phyloP scores from a whole-genome alignment of 768 basidiomycete genomes.

The Russula ochroleuca region DNA sequence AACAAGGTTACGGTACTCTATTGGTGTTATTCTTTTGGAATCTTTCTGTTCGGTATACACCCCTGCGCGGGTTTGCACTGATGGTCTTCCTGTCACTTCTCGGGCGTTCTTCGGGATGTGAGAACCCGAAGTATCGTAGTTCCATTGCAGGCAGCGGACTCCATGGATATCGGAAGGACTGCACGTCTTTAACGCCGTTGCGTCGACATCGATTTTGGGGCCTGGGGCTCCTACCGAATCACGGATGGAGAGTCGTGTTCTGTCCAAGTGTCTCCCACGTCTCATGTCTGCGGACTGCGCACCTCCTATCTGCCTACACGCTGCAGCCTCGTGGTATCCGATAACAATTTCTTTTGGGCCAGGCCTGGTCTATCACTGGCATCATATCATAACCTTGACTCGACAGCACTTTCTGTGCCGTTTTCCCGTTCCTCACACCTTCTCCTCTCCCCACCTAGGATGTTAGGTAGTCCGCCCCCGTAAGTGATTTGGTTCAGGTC shows the following conservation, averaged over 20 bases:
- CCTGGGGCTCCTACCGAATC: background rate
- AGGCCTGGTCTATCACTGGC: background rate
- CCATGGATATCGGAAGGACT: background rate
- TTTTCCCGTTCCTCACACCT: background rate
- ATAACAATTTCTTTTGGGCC: background rate
- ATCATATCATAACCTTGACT: background rate
- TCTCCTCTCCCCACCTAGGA: background rate
- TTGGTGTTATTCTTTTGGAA: background rate
- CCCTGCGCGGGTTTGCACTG: constrained; percentile 39
- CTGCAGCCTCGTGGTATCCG: background rate
- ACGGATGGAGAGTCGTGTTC: background rate
- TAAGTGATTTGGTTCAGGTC: constrained; percentile 5
- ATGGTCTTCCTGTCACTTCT: constrained; percentile 70
- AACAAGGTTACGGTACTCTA: background rate
- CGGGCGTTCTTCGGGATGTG: constrained; percentile 83
- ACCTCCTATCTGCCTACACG: constrained; percentile 9
- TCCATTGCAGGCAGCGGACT: background rate
- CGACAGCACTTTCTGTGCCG: background rate
- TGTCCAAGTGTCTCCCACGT: constrained; percentile 2
- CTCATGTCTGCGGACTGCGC: background rate
- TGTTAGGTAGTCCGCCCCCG: constrained; percentile 20
- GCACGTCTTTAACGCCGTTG: background rate
- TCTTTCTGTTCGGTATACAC: background rate
- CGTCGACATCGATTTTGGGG: background rate
- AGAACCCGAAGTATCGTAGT: constrained; percentile 42